Percentiles rank a stretch among this genome's conserved stretches.
These are phyloP conservation scores for Coemansia sp. DNA, from an alignment of 192 early-diverging fungal genomes.

Conservation along the genomic window DNA sequence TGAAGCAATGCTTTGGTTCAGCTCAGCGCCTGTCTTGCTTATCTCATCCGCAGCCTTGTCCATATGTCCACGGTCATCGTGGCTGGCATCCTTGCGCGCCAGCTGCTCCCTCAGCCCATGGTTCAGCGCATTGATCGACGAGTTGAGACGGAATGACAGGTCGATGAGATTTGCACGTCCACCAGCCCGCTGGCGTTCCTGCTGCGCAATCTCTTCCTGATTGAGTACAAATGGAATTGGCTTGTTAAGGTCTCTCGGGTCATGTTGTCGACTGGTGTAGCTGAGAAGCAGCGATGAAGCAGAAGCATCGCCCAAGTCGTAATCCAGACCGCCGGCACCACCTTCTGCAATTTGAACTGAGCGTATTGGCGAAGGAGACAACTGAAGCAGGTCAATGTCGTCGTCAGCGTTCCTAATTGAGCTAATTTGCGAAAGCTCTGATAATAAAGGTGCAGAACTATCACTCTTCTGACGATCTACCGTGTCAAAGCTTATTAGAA, in stretches of 20 bases:
- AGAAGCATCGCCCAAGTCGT: neutral
- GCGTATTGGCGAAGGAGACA: slow-evolving; percentile 27
- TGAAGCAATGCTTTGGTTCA: slow-evolving; percentile 13
- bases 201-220: slow-evolving; percentile 7
- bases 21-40: slow-evolving; percentile 15
- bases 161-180: slow-evolving; percentile 23
- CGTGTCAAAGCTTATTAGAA: slow-evolving; percentile 24
- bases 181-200: slow-evolving; percentile 10
- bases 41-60: slow-evolving; percentile 5
- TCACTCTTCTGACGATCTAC: slow-evolving; percentile 8
- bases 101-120: slow-evolving; percentile 29
- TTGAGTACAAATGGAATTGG: slow-evolving; percentile 30
- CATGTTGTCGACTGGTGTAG: slow-evolving; percentile 5
- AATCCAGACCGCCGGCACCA: neutral
- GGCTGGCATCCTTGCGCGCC: neutral
- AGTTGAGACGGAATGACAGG: slow-evolving; percentile 33
- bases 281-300: slow-evolving; percentile 21
- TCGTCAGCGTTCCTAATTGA: slow-evolving; percentile 17
- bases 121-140: slow-evolving; percentile 37
- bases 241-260: slow-evolving; percentile 11
- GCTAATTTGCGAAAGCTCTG: slow-evolving; percentile 31
- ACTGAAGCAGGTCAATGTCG: slow-evolving; percentile 10
- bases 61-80: neutral
- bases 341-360: neutral
- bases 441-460: slow-evolving; percentile 1